phyloP scores from a whole-genome alignment of 495 filamentous ascomycete genomes.

The Hypoxylon fragiforme region DNA sequence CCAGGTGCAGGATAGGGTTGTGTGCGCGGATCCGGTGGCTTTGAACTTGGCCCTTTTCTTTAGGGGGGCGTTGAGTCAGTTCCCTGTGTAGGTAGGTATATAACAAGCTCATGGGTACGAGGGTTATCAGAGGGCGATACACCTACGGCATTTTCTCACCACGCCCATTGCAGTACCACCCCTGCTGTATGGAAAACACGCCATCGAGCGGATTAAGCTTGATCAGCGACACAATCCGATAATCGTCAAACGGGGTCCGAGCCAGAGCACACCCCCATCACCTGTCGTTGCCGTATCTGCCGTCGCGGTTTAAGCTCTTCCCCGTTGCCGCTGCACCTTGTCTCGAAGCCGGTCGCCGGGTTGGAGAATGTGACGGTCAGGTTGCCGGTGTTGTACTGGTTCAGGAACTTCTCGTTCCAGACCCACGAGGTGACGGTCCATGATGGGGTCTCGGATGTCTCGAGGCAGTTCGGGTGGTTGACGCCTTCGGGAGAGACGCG shows the following conservation, averaged over 20 bases:
- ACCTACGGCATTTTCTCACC: constrained; percentile 14
- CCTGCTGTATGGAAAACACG: constrained; percentile 23
- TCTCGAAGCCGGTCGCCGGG: constrained; percentile 16
- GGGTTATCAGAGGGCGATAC: neutral
- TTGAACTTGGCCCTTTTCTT: constrained; percentile 14
- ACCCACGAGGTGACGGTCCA: constrained; percentile 25
- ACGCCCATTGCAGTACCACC: constrained; percentile 24
- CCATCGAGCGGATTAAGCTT: constrained; percentile 22
- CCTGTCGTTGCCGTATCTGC: constrained; percentile 17
- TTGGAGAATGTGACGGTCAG: constrained; percentile 21
- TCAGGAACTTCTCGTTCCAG: constrained; percentile 26
- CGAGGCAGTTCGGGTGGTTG: constrained; percentile 25
- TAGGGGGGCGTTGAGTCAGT: no score
- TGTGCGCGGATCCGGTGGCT: constrained; percentile 5
- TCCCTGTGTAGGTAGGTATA: no score
- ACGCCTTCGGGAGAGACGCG: constrained; percentile 30
- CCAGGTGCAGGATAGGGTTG: constrained; percentile 18
- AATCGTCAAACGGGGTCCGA: constrained; percentile 9
- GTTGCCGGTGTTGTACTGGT: constrained; percentile 13
- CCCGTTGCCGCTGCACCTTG: constrained; percentile 22
- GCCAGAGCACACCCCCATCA: constrained; percentile 21
- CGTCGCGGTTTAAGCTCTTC: constrained; percentile 29
- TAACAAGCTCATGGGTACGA: neutral
- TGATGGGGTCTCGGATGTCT: constrained; percentile 15
- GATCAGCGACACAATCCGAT: constrained; percentile 11